Evolutionary conservation across 495 filamentous ascomycete genomes (phyloP), one percentile per base, ranked within the genome.

Genomic region (Lophiotrema nucula): DNA sequence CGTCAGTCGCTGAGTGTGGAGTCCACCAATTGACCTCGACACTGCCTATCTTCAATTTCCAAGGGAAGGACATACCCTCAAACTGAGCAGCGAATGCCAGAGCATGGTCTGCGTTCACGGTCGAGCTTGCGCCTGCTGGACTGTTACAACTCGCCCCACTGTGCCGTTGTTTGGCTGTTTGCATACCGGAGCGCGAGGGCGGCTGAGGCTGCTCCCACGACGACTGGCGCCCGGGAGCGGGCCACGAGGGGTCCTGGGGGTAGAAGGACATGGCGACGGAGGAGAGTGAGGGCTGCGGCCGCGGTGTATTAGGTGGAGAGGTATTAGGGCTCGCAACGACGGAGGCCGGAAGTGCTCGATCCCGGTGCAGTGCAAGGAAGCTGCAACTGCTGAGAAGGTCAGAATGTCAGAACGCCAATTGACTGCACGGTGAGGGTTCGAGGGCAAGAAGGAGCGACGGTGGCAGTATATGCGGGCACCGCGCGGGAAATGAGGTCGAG

Each of bases 231-330:
- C 80, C 81, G 39, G 77, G 69, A 25, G 88, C 83, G 15, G 78
- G 69, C 89, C 88, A 93, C 70, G 86, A 81, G 69, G 88, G 84
- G 63, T 90, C 82, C 73, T 95, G 90, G 81, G 96, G 96, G 77
- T 92, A 96, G 31, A 35, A 35, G 67, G 89, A 87, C 89, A 93
- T 93, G 69, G 43, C 53, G 24, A 15, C 39, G 49, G n/a, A 59
- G 4, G 47, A 22, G 24, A 60, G 56, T 39, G 37, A 47, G 18
- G 15, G 58, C 46, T 44, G 55, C 43, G 58, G 38, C 45, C 43
- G 62, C 10, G 37, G 27, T 44, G 4, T 26, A 19, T 31, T 38
- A 25, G 21, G 8, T 37, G 41, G 39, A 52, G 47, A 16, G 27
- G 12, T 46, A 47, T 60, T 41, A 45, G 22, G n/a, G 49, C 37